Evolutionary conservation across 176 grass and related monocot genomes (phyloP), one percentile per base, ranked within the genome.

Genomic region (Carex cristatella): DNA sequence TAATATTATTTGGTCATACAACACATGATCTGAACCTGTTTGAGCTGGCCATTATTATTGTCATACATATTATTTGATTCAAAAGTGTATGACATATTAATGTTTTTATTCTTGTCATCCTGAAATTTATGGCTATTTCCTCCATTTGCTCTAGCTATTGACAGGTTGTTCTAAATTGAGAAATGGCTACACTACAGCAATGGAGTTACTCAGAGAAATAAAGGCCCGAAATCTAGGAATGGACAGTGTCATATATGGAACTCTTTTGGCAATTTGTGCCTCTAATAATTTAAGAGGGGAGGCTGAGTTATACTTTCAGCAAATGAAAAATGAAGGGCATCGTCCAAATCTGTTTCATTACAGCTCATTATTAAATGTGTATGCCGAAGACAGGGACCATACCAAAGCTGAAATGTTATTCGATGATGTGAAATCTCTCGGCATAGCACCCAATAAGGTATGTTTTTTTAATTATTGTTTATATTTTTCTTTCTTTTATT

Each of bases 291-390:
- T 89, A 85, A 90, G 69, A 10, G 64, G 91, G 33, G 93, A 95
- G 85, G 93, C 95, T 66, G 95, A 98, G 84, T 40, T 73, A 61
- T 98, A 93, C 76, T 95, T 98, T 87, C 75, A 93, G 84, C 74
- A 95, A 91, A 88, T 98, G 95, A 95, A 92, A 85, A 87, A 93
- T 81, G 93, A 98, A 88, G 95, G 95, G 19, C 84, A 88, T 61
- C 83, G 3, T 55, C 95, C 93, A 84, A 98, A 98, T 90, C 76
- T 95, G 44, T 94, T 98, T 74, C 95, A 98, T 86, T 98, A 98
- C 81, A 98, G 93, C 81, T 95, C 95, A 80, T 60, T 95, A 76
- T 83, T 98, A 69, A 95, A 98, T 87, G 89, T 87, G 80, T 94
- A 98, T 90, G 89, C 93, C 62, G 82, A 84, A 88, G 92, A 88